Conservation (phyloP, 2,329 filamentous ascomycete genomes). For the Penicillium sp. region DNA sequence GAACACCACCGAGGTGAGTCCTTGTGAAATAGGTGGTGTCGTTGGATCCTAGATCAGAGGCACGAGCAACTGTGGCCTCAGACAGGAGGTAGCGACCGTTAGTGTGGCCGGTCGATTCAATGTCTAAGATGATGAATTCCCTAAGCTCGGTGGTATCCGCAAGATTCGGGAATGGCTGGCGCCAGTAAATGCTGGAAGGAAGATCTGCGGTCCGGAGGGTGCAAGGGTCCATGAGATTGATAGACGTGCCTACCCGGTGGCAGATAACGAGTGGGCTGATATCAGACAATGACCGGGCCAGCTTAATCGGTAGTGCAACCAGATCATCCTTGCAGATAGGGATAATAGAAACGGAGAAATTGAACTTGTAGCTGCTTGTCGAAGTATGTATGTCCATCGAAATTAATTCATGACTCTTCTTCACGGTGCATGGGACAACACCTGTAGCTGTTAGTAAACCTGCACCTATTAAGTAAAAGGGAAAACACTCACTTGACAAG, state of each 20-base stretch:
- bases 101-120: conserved; percentile 65
- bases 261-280: conserved; percentile 80
- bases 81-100: conserved; percentile 77
- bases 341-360: conserved; percentile 74
- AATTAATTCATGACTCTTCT: conserved; percentile 86
- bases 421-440: conserved; percentile 66
- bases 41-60: conserved; percentile 76
- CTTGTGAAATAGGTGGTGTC: conserved; percentile 81
- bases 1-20: conserved; percentile 76
- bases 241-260: conserved; percentile 74
- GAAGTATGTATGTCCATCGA: conserved; percentile 87
- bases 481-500: not conserved
- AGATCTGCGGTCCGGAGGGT: conserved; percentile 88
- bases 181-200: conserved; percentile 76
- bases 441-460: not conserved
- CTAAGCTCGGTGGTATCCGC: conserved; percentile 76
- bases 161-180: conserved; percentile 72
- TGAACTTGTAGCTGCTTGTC: conserved; percentile 88
- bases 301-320: conserved; percentile 79
- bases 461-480: not conserved
- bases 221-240: conserved; percentile 81
- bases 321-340: conserved; percentile 97
- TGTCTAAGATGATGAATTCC: conserved; percentile 92
- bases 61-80: conserved; percentile 78
- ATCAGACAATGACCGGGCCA: conserved; percentile 80